Evolutionary conservation across 1,139 yeast genomes (phyloP).

Genomic region (Kazachstania sp.): DNA sequence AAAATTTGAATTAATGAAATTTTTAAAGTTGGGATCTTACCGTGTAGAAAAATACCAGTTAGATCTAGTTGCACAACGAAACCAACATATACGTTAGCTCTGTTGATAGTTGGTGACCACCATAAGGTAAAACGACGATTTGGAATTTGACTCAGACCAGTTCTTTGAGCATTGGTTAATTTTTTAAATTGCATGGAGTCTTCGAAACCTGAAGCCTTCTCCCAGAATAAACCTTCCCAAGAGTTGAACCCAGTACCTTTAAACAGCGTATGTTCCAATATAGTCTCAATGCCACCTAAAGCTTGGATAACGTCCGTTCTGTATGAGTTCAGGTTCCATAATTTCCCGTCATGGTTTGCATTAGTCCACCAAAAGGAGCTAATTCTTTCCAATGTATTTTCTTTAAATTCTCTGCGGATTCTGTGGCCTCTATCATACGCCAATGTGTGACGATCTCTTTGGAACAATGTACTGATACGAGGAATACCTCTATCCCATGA

Average conservation of each 20-base stretch:
- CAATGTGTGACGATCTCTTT: slow-evolving; percentile 87
- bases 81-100: slow-evolving; percentile 97
- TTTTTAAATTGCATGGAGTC: slow-evolving; percentile 92
- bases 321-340: slow-evolving; percentile 90
- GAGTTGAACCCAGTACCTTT: slow-evolving; percentile 96
- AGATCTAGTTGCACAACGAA: slow-evolving; percentile 91
- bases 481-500: slow-evolving; percentile 98
- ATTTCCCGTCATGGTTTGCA: slow-evolving; percentile 85
- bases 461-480: slow-evolving; percentile 88
- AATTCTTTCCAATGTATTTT: slow-evolving; percentile 57
- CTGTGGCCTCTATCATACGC: slow-evolving; percentile 96
- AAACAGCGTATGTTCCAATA: slow-evolving; percentile 87
- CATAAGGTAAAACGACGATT: slow-evolving; percentile 93
- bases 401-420: slow-evolving; percentile 69
- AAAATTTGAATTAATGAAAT: slow-evolving; percentile 93
- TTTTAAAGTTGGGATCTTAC: slow-evolving; percentile 94
- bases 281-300: slow-evolving; percentile 93
- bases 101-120: slow-evolving; percentile 99
- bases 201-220: slow-evolving; percentile 92
- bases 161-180: slow-evolving; percentile 92
- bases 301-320: slow-evolving; percentile 96
- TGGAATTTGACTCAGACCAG: slow-evolving; percentile 96
- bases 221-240: slow-evolving; percentile 99
- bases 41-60: slow-evolving; percentile 94
- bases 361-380: slow-evolving; percentile 98